Percentiles rank a stretch among this genome's conserved stretches.
Evolutionary conservation across 306 rosid genomes (phyloP).

Genomic region (Vigna mungo): DNA sequence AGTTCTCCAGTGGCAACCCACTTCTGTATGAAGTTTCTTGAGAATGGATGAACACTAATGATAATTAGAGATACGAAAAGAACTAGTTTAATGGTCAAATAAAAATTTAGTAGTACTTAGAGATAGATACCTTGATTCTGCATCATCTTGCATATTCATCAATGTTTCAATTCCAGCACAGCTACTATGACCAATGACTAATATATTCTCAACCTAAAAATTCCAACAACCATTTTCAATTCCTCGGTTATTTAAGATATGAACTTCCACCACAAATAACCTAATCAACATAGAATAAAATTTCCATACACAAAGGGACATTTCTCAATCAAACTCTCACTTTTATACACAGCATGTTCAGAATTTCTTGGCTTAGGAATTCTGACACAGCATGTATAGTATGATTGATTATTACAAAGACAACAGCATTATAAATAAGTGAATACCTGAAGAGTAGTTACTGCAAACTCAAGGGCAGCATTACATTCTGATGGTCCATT

Average conservation of each 20-base stretch:
- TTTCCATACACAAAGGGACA: not conserved
- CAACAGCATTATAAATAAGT: constrained; percentile 6
- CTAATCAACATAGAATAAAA: not conserved
- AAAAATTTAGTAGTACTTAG: constrained; percentile 1
- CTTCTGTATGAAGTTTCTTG: constrained; percentile 66
- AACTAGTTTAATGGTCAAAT: constrained; percentile 4
- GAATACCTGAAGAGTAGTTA: constrained; percentile 69
- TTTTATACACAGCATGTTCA: constrained; percentile 24
- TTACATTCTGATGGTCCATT: constrained; percentile 89
- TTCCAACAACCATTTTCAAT: constrained; percentile 30
- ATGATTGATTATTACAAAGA: not conserved
- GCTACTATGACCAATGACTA: constrained; percentile 87
- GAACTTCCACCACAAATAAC: not conserved
- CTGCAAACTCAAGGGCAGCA: constrained; percentile 96
- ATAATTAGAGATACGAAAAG: not conserved
- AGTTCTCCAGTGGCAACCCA: constrained; percentile 75
- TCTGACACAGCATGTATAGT: constrained; percentile 17
- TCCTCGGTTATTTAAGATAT: constrained; percentile 5
- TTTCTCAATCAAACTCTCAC: constrained; percentile 3
- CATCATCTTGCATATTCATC: constrained; percentile 74
- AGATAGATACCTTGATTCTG: constrained; percentile 60
- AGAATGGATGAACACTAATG: constrained; percentile 24
- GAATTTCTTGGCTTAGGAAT: constrained; percentile 12
- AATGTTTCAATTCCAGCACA: constrained; percentile 92
- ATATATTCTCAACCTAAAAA: constrained; percentile 79